Base-by-base conservation (phyloP, 2,329 filamentous ascomycete species). In the Alternaria tenuissima region DNA sequence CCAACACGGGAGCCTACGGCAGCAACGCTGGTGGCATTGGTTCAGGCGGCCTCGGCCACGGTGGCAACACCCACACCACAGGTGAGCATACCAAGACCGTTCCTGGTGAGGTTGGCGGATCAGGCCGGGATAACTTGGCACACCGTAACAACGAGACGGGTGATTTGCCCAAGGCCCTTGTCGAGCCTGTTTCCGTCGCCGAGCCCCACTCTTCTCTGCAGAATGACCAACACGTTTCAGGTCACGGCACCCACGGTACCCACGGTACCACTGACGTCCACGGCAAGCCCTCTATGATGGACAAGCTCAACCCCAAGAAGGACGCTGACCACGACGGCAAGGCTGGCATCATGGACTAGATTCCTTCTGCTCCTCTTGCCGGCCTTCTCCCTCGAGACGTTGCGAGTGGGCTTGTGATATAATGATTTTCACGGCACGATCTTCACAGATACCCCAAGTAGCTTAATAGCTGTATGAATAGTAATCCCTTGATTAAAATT, bases 251-350 rank as follows among this genome's bases (percentile, higher is more conserved):
- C 4, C 47, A 53, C 30, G 42, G 47, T 18, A 39, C 43, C 4
- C 52, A 59, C 11, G 52, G 46, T 28, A 41, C 47, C 24, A 52
- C 24, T 16, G 52, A 53, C 20, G 43, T 38, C 12, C 34, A 62
- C 39, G 62, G 59, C 42, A 85, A 85, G 74, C 79, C 83, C 1
- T 77, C 77, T 14, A 60, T 87, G 66, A 69, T 83, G 72, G 80
- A 86, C 57, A 83, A 81, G 67, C 56, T 87, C 3, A 20, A 87
- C 74, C 85, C 85, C 5, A 81, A 78, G 75, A 80, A 76, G 30
- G 85, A 87, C 69, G 63, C 84, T 26, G 79, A 86, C 64, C 75
- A 81, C 36, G 85, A 87, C 72, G 85, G 85, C 56, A 85, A 86
- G 78, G 73, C 76, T 32, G 85, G 84, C 6, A 85, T 87, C 61